Evolutionary conservation across 2,329 filamentous ascomycete species (phyloP).

Genomic region (Diaporthe australafricana): DNA sequence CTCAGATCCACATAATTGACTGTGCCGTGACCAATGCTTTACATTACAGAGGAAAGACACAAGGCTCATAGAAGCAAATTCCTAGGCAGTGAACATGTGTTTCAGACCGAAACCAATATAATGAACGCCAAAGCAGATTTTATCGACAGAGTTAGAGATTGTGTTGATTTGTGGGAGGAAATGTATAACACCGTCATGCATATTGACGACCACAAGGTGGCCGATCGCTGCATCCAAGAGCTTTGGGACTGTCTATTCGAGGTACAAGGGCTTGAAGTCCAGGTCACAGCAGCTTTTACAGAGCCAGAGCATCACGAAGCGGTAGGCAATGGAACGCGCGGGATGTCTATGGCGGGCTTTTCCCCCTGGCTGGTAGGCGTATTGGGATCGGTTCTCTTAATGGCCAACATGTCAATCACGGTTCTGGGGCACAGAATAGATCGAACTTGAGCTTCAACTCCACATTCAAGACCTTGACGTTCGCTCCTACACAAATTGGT

Average conservation of each 20-base stretch:
- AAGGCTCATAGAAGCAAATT: not conserved
- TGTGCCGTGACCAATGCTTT: not conserved
- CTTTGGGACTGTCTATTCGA: not conserved
- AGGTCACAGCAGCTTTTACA: not conserved
- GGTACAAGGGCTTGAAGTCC: not conserved
- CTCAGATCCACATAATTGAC: not conserved
- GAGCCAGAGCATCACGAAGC: not conserved
- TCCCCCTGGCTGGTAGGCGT: not conserved
- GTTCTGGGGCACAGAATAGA: not conserved
- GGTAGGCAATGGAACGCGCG: not conserved
- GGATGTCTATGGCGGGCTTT: not conserved
- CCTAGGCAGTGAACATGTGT: not conserved
- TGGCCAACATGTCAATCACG: not conserved
- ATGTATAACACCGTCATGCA: not conserved
- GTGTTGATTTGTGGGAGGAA: not conserved
- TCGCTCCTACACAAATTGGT: no score
- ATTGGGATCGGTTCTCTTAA: not conserved
- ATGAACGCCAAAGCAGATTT: not conserved
- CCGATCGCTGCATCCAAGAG: not conserved
- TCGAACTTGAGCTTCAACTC: not conserved
- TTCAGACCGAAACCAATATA: not conserved
- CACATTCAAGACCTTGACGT: no score
- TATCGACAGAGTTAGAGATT: not conserved
- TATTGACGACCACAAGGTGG: not conserved
- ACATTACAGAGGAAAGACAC: not conserved